A percentile compares a stretch with the other conserved stretches of the same genome.
Evolutionary conservation across 345 rosid species (phyloP).

Genomic region (Geranium brycei): DNA sequence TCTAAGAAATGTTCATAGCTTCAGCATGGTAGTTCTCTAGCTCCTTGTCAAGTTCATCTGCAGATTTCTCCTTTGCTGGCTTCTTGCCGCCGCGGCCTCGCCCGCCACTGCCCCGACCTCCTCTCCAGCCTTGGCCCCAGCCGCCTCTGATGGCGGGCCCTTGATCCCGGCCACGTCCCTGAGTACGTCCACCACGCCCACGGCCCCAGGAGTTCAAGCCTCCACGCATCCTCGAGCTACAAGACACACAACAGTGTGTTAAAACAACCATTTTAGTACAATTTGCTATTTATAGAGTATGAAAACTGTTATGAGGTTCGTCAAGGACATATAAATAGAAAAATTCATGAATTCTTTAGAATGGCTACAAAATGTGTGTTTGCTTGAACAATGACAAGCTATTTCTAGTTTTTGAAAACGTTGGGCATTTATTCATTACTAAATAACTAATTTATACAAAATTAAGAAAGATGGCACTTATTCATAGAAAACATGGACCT

Average conservation of each 20-base stretch:
- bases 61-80: slow-evolving; percentile 49
- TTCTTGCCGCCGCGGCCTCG: slow-evolving; percentile 23
- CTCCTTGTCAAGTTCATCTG: slow-evolving; percentile 76
- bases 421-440: too few relatives aligned
- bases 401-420: too few relatives aligned
- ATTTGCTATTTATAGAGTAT: background rate
- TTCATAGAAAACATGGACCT: too few relatives aligned
- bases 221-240: slow-evolving; percentile 29
- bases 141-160: background rate
- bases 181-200: slow-evolving; percentile 22
- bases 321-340: background rate
- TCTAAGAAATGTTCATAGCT: slow-evolving; percentile 36
- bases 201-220: slow-evolving; percentile 29
- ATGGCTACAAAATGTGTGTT: too few relatives aligned
- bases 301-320: background rate
- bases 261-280: slow-evolving; percentile 1
- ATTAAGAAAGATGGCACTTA: too few relatives aligned
- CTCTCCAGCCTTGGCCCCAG: slow-evolving; percentile 16
- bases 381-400: too few relatives aligned
- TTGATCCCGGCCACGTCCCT: slow-evolving; percentile 10
- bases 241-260: background rate
- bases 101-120: slow-evolving; percentile 26
- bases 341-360: too few relatives aligned
- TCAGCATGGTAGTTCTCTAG: slow-evolving; percentile 79
- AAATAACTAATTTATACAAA: too few relatives aligned